Percentiles rank a stretch among this genome's conserved stretches.
phyloP scores from a whole-genome alignment of 2,329 filamentous ascomycete species.

The Emericellopsis cladophorae region DNA sequence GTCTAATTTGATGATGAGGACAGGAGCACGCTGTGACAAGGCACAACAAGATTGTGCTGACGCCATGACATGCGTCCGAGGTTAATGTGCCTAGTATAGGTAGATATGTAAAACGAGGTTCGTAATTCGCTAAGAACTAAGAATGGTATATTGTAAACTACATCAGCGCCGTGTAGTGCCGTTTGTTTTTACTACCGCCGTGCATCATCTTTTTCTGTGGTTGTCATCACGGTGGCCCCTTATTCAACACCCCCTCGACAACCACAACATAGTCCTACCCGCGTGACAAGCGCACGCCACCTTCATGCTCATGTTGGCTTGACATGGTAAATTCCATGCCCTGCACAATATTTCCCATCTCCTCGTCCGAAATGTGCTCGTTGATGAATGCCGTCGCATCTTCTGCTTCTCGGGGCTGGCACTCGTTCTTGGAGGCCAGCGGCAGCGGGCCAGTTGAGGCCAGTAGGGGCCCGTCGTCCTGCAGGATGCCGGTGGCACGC shows the following conservation, averaged over 20 bases:
- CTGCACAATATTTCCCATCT: slow-evolving; percentile 26
- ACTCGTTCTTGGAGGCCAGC: background rate
- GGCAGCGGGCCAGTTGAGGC: slow-evolving; percentile 10
- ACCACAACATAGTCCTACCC: background rate
- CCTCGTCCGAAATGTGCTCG: slow-evolving; percentile 21
- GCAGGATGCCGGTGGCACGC: slow-evolving; percentile 38
- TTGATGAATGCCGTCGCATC: slow-evolving; percentile 10
- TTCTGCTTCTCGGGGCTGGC: background rate
- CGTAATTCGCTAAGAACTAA: too few relatives aligned
- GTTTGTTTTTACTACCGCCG: too few relatives aligned
- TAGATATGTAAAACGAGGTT: background rate
- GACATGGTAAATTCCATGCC: slow-evolving; percentile 26
- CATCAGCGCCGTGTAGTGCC: too few relatives aligned
- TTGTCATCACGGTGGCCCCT: slow-evolving; percentile 7
- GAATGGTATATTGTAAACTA: too few relatives aligned
- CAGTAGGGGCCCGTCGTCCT: slow-evolving; percentile 37
- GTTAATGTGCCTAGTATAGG: background rate
- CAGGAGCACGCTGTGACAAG: background rate
- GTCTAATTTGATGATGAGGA: too few relatives aligned
- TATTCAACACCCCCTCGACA: slow-evolving; percentile 30
- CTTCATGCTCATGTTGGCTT: slow-evolving; percentile 10
- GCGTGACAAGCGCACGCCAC: slow-evolving; percentile 2
- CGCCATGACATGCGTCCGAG: background rate
- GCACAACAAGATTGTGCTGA: background rate
- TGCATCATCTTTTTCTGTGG: too few relatives aligned